Conservation (phyloP, 495 filamentous ascomycete species). For the Tuber umbilicatum region DNA sequence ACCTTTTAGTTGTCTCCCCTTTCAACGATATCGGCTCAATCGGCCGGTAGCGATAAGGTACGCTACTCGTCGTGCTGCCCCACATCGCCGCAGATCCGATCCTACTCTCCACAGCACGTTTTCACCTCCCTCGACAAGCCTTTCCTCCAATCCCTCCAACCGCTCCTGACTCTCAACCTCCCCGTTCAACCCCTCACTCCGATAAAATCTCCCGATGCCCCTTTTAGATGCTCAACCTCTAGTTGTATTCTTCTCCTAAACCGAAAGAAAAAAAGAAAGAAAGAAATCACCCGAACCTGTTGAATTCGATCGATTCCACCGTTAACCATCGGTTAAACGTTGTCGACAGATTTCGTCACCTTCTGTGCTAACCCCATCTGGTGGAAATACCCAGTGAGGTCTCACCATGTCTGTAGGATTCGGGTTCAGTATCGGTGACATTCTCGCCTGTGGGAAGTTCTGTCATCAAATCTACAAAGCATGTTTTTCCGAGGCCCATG, state of each 20-base stretch:
- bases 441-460: slow-evolving; percentile 22
- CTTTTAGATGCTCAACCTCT: not conserved
- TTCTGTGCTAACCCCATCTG: not conserved
- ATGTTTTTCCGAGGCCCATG: slow-evolving; percentile 18
- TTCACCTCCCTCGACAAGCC: not conserved
- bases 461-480: slow-evolving; percentile 24
- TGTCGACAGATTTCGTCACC: not conserved
- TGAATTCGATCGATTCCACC: not conserved
- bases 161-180: not conserved
- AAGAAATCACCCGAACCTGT: not conserved
- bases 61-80: not conserved
- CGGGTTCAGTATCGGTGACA: slow-evolving; percentile 22
- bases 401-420: slow-evolving; percentile 17
- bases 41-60: not conserved
- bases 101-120: not conserved
- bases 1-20: not conserved
- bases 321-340: not conserved
- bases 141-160: not conserved
- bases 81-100: not conserved
- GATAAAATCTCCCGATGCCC: not conserved
- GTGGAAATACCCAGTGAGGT: not conserved
- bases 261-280: not conserved
- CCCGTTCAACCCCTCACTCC: not conserved
- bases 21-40: not conserved
- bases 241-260: not conserved